phyloP scores from a whole-genome alignment of 257 asterid genomes.

The Petunia axillaris region DNA sequence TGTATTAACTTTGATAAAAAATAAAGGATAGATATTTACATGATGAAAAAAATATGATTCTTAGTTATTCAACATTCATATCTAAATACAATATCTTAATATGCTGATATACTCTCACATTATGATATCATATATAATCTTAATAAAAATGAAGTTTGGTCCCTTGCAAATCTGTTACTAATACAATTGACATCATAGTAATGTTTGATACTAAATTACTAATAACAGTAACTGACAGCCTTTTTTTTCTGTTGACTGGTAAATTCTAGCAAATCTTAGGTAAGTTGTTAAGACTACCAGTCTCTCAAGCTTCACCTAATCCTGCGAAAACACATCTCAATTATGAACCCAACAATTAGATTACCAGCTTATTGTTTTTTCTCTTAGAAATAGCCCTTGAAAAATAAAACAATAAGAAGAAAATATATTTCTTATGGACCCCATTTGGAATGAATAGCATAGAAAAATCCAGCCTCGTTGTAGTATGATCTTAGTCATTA shows the following conservation, averaged over 20 bases:
- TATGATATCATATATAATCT: too few species aligned
- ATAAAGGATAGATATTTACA: too few species aligned
- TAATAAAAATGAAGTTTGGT: too few species aligned
- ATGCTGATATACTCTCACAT: too few species aligned
- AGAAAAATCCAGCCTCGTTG: slow-evolving; percentile 38
- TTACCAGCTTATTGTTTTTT: not conserved
- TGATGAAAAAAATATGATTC: too few species aligned
- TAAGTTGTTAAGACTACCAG: slow-evolving; percentile 28
- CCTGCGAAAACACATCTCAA: not conserved
- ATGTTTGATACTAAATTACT: too few species aligned
- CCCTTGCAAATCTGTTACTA: too few species aligned
- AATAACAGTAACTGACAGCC: not conserved
- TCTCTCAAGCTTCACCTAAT: slow-evolving; percentile 29
- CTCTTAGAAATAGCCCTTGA: not conserved
- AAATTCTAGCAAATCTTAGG: not conserved
- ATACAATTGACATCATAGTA: too few species aligned
- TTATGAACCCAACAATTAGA: slow-evolving; percentile 14
- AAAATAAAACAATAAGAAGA: not conserved
- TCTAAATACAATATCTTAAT: too few species aligned
- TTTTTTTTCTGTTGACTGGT: not conserved
- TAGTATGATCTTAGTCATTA: slow-evolving; percentile 30
- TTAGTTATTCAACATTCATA: too few species aligned
- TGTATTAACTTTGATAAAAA: too few species aligned
- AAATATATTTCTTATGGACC: slow-evolving; percentile 27
- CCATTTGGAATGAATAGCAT: slow-evolving; percentile 39